phyloP scores from a whole-genome alignment of 139 green algal genomes.

The Monoraphidium neglectum region DNA sequence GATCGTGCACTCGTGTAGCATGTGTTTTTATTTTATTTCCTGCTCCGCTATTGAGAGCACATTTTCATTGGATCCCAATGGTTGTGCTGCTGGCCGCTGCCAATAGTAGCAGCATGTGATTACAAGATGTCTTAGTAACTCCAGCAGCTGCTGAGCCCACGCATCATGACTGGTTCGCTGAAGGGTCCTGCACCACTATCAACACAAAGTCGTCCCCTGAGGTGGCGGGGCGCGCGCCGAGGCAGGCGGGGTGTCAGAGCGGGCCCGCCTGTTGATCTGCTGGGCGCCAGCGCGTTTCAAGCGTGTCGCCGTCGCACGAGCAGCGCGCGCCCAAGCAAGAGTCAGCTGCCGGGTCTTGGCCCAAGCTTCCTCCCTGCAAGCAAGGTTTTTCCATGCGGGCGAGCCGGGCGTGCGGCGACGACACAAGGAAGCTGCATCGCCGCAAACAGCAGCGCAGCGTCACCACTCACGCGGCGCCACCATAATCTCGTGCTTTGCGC shows the following conservation, averaged over 20 bases:
- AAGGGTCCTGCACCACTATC: slow-evolving; percentile 77
- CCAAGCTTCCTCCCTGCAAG: not conserved
- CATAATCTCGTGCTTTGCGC: slow-evolving; percentile 79
- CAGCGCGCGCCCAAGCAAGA: not conserved
- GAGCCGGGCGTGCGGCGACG: not conserved
- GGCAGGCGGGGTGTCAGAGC: no score
- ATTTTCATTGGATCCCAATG: no score
- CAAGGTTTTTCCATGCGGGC: not conserved
- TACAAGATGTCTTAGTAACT: no score
- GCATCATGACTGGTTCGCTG: not conserved
- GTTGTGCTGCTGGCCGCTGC: no score
- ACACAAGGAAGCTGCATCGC: not conserved
- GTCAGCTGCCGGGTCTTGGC: slow-evolving; percentile 16
- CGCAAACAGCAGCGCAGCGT: not conserved
- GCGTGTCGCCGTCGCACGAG: not conserved
- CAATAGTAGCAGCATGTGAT: no score
- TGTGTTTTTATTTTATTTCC: no score
- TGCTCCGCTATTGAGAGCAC: no score
- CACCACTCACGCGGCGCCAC: slow-evolving; percentile 58
- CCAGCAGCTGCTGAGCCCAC: no score
- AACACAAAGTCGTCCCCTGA: slow-evolving; percentile 74
- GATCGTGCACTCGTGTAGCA: no score
- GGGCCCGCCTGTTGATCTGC: no score
- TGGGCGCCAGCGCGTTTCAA: not conserved
- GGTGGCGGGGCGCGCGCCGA: no score